These are phyloP conservation scores for Huntiella omanensis DNA, from an alignment of 2,329 filamentous ascomycete species.

Conservation along the genomic window DNA sequence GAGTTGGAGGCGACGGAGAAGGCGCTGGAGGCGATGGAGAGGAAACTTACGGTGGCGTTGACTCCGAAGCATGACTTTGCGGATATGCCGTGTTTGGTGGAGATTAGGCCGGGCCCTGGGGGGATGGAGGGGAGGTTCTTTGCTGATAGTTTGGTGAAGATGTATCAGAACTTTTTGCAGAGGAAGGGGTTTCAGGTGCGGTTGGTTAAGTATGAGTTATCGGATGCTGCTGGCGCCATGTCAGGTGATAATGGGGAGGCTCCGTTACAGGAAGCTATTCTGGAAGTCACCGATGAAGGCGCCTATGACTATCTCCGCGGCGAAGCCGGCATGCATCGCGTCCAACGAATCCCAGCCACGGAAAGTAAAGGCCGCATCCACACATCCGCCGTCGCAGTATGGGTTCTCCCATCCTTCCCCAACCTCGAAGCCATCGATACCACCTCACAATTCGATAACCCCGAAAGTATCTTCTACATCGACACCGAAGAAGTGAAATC, in stretches of 20 bases:
- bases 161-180: conserved; percentile 71
- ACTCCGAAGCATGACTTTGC: conserved; percentile 83
- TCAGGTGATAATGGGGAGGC: conserved; percentile 38
- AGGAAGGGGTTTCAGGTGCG: conserved; percentile 45
- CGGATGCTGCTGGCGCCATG: conserved; percentile 39
- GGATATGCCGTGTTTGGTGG: conserved; percentile 71
- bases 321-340: conserved; percentile 86
- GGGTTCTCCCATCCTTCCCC: conserved; percentile 75
- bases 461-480: conserved; percentile 80
- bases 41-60: conserved; percentile 54
- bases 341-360: conserved; percentile 81
- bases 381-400: conserved; percentile 78
- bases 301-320: conserved; percentile 67
- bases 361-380: conserved; percentile 84
- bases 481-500: conserved; percentile 62
- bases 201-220: conserved; percentile 62
- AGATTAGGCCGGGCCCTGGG: conserved; percentile 81
- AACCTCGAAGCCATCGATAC: conserved; percentile 30
- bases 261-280: conserved; percentile 67
- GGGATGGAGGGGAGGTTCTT: conserved; percentile 86
- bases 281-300: conserved; percentile 60
- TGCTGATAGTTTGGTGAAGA: conserved; percentile 66
- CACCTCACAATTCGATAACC: conserved; percentile 51
- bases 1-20: conserved; percentile 52
- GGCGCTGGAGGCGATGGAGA: conserved; percentile 38